These are phyloP conservation scores for Rosa persica DNA, from an alignment of 306 rosid species.

Conservation along the genomic window DNA sequence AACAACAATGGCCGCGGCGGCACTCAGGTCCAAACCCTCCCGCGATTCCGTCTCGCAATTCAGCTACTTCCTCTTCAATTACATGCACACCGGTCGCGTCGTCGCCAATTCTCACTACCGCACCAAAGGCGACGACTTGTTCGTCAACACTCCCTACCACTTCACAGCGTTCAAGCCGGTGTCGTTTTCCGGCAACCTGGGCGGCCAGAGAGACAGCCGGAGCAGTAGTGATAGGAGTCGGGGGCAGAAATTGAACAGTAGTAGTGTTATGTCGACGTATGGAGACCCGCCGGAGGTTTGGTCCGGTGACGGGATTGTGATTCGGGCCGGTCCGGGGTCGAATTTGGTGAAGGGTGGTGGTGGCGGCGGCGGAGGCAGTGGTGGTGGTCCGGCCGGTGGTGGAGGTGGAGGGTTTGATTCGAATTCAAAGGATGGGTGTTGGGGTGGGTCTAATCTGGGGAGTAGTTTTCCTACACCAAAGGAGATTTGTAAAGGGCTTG, in stretches of 20 bases:
- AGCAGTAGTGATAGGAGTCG: conserved; percentile 22
- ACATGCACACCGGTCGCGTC: conserved; percentile 43
- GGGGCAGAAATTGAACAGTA: conserved; percentile 28
- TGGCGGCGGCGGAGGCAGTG: conserved; percentile 43
- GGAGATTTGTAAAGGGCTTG: conserved; percentile 88
- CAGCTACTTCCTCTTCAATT: conserved; percentile 48
- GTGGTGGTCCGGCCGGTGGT: conserved; percentile 49
- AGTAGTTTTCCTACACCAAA: conserved; percentile 85
- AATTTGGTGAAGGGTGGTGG: conserved; percentile 16
- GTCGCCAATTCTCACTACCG: conserved; percentile 47
- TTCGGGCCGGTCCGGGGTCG: conserved; percentile 37
- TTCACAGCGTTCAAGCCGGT: conserved; percentile 74
- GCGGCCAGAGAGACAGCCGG: conserved; percentile 10
- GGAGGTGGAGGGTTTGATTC: conserved; percentile 55
- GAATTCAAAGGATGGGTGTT: conserved; percentile 57
- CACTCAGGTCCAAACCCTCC: conserved; percentile 67
- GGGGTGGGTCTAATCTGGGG: conserved; percentile 94
- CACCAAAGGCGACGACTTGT: conserved; percentile 41
- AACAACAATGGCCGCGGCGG: conserved; percentile 49
- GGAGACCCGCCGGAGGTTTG: conserved; percentile 95
- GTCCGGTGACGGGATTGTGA: conserved; percentile 87
- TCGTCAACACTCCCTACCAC: conserved; percentile 51
- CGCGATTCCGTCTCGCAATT: conserved; percentile 55
- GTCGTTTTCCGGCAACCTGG: conserved; percentile 56
- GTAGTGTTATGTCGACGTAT: conserved; percentile 34